These are phyloP conservation scores for Colletotrichum salicis DNA, from an alignment of 2,329 filamentous ascomycete genomes.

Conservation along the genomic window DNA sequence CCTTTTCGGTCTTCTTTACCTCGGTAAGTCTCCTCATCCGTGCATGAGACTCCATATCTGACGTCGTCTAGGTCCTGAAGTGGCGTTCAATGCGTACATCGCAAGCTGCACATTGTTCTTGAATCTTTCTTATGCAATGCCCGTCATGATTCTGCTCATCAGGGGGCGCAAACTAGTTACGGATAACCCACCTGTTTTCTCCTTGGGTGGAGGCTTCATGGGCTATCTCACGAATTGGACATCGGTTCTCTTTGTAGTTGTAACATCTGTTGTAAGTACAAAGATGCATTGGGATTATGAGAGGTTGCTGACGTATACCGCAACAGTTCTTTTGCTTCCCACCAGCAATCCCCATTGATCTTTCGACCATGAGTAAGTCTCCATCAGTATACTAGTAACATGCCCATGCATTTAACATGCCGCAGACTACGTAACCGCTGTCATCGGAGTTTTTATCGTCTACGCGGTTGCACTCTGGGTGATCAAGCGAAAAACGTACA, in stretches of 20 bases:
- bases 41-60: background rate
- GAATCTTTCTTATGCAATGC: slow-evolving; percentile 57
- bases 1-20: slow-evolving; percentile 57
- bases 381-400: background rate
- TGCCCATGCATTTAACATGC: background rate
- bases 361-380: slow-evolving; percentile 26
- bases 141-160: slow-evolving; percentile 50
- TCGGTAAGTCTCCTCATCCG: slow-evolving; percentile 41
- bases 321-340: slow-evolving; percentile 25
- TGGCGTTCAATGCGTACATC: slow-evolving; percentile 59
- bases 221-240: slow-evolving; percentile 15
- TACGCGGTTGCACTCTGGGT: slow-evolving; percentile 10
- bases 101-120: slow-evolving; percentile 57
- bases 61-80: slow-evolving; percentile 44
- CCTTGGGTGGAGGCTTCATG: slow-evolving; percentile 1
- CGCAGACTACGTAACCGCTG: slow-evolving; percentile 20
- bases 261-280: slow-evolving; percentile 18
- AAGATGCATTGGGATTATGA: background rate
- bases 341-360: slow-evolving; percentile 16
- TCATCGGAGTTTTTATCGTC: slow-evolving; percentile 8
- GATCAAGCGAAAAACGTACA: slow-evolving; percentile 6
- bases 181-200: slow-evolving; percentile 7
- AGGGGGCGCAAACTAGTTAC: slow-evolving; percentile 47
- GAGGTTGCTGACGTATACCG: background rate
- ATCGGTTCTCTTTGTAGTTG: slow-evolving; percentile 15